A percentile compares a stretch with the other conserved stretches of the same genome.
phyloP scores from a whole-genome alignment of 2,329 filamentous ascomycete species.

The Alternaria sp. region DNA sequence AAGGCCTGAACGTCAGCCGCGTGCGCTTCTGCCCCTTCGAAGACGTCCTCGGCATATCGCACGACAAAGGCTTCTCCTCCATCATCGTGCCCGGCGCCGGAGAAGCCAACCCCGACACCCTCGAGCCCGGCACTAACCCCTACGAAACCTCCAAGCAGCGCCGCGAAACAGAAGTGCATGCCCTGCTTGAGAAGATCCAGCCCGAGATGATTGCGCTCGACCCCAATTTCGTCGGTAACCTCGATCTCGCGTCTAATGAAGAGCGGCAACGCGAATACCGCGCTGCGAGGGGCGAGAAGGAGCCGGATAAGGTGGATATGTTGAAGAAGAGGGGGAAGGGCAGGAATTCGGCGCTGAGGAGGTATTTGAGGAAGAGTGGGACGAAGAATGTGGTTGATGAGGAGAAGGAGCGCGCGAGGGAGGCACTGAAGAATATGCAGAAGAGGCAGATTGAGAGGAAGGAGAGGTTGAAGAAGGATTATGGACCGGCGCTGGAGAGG shows the following conservation, averaged over 20 bases:
- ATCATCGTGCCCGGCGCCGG: constrained; percentile 93
- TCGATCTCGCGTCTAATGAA: constrained; percentile 81
- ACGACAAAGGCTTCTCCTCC: constrained; percentile 85
- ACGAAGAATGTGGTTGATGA: constrained; percentile 96
- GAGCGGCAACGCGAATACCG: constrained; percentile 74
- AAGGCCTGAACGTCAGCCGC: constrained; percentile 79
- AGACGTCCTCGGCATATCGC: constrained; percentile 85
- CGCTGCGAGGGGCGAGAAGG: constrained; percentile 73
- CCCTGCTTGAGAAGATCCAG: constrained; percentile 89
- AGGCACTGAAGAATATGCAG: constrained; percentile 66
- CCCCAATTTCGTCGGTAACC: constrained; percentile 86
- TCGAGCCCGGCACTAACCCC: constrained; percentile 80
- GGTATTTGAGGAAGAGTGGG: constrained; percentile 89
- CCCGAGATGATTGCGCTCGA: constrained; percentile 97
- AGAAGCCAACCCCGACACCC: constrained; percentile 92
- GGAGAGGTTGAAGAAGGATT: constrained; percentile 67
- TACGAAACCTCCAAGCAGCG: constrained; percentile 93
- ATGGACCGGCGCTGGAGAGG: constrained; percentile 84
- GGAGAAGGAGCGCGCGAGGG: constrained; percentile 84
- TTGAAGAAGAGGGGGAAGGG: constrained; percentile 81
- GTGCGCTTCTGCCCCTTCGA: constrained; percentile 94
- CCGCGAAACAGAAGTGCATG: constrained; percentile 89
- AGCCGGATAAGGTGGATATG: constrained; percentile 63
- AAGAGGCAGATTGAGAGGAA: constrained; percentile 35
- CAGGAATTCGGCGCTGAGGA: constrained; percentile 86